phyloP scores from a whole-genome alignment of 129 eudicot genomes.

The Kitagawia praeruptora region DNA sequence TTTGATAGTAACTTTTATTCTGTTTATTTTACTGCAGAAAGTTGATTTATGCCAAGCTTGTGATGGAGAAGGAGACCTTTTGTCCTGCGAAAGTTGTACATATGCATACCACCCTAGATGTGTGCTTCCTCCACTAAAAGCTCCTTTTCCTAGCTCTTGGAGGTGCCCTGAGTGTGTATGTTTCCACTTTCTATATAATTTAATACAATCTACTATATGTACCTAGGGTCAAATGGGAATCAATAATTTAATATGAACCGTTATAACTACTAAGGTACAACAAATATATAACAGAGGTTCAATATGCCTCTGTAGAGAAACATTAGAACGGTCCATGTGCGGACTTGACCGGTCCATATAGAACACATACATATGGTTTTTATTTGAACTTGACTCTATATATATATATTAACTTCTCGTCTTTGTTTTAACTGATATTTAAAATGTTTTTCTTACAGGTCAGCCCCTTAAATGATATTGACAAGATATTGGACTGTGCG shows the following conservation, averaged over 20 bases:
- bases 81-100: constrained; percentile 74
- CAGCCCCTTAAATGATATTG: constrained; percentile 79
- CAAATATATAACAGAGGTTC: background rate
- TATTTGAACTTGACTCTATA: background rate
- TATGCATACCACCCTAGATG: constrained; percentile 88
- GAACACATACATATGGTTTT: background rate
- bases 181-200: constrained; percentile 1
- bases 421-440: background rate
- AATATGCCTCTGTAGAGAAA: background rate
- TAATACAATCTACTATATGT: background rate
- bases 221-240: background rate
- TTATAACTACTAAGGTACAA: background rate
- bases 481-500: constrained; percentile 87
- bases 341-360: too few species aligned
- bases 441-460: constrained; percentile 39
- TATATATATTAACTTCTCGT: background rate
- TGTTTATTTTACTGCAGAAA: constrained; percentile 33
- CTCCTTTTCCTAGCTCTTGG: constrained; percentile 73
- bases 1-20: background rate
- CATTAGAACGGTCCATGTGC: background rate
- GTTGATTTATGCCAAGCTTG: constrained; percentile 77
- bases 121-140: constrained; percentile 68
- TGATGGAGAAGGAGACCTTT: constrained; percentile 51
- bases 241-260: background rate
- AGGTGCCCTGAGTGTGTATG: constrained; percentile 97